A percentile compares a stretch with the other conserved stretches of the same genome.
These are phyloP conservation scores for Pestalotiopsis sp. DNA, from an alignment of 2,329 filamentous ascomycete species.

Conservation along the genomic window DNA sequence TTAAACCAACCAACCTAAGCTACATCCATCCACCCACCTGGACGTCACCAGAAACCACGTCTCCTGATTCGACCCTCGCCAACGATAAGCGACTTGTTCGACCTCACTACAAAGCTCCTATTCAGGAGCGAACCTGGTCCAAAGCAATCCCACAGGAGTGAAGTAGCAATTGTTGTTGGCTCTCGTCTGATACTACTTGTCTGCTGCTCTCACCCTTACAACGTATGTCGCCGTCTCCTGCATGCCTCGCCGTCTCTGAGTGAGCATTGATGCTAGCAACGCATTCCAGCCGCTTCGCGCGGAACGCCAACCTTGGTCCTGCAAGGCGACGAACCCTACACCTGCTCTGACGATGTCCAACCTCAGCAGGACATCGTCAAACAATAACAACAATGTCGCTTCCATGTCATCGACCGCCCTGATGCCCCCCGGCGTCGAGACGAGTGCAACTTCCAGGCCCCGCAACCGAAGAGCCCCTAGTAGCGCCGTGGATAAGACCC, in stretches of 20 bases:
- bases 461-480: slow-evolving; percentile 48
- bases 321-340: slow-evolving; percentile 15
- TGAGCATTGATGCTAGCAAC: slow-evolving; percentile 24
- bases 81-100: slow-evolving; percentile 7
- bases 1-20: neutral
- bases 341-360: slow-evolving; percentile 26
- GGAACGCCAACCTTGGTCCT: slow-evolving; percentile 19
- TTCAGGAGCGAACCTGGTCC: neutral
- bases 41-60: slow-evolving; percentile 11
- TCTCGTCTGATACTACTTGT: neutral
- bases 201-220: neutral
- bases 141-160: neutral
- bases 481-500: slow-evolving; percentile 27
- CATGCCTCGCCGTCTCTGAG: slow-evolving; percentile 16
- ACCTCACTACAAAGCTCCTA: neutral
- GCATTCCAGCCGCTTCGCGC: slow-evolving; percentile 24
- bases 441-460: slow-evolving; percentile 44
- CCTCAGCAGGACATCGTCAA: slow-evolving; percentile 19
- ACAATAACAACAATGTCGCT: slow-evolving; percentile 23
- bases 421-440: slow-evolving; percentile 40
- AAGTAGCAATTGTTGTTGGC: neutral
- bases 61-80: slow-evolving; percentile 8
- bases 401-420: slow-evolving; percentile 48
- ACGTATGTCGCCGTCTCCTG: slow-evolving; percentile 5
- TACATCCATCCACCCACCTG: neutral